Percentiles rank a stretch among this genome's conserved stretches.
Evolutionary conservation across 1,284 basidiomycete genomes (phyloP).

Genomic region (Dichomitus squalens): DNA sequence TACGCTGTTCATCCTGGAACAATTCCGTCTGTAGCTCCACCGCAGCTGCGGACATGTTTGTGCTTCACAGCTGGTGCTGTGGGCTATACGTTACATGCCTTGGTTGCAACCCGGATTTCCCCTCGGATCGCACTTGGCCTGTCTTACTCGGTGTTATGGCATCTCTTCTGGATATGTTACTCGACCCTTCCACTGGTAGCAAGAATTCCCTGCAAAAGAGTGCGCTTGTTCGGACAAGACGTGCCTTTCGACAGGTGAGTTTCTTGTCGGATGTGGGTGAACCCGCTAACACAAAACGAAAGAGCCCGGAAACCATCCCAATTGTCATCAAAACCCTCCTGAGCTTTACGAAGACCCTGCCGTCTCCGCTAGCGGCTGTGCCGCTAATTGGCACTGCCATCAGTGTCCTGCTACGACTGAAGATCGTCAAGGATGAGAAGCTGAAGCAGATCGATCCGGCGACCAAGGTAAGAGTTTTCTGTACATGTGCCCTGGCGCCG

Average conservation of each 20-base stretch:
- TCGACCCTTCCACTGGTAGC: constrained; percentile 48
- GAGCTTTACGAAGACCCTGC: constrained; percentile 48
- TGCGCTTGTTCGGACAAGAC: constrained; percentile 58
- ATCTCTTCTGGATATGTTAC: constrained; percentile 59
- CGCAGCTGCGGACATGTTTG: constrained; percentile 66
- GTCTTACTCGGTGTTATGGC: constrained; percentile 57
- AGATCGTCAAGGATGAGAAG: constrained; percentile 49
- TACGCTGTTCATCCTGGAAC: constrained; percentile 4
- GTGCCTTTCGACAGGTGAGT: constrained; percentile 63
- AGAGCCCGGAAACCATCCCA: constrained; percentile 52
- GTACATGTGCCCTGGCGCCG: not conserved
- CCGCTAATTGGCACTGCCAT: constrained; percentile 62
- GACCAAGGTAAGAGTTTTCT: constrained; percentile 41
- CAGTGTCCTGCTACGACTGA: constrained; percentile 64
- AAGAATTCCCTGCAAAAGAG: constrained; percentile 66
- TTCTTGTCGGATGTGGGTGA: not conserved
- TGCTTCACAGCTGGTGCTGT: constrained; percentile 77
- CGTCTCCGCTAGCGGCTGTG: constrained; percentile 49
- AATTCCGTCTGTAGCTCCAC: constrained; percentile 47
- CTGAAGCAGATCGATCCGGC: constrained; percentile 42
- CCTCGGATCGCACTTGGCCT: constrained; percentile 48
- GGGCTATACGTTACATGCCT: constrained; percentile 60
- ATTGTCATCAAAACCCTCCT: constrained; percentile 53
- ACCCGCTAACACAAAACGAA: constrained; percentile 1
- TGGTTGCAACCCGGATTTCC: constrained; percentile 45